Conservation (phyloP, 164 flowering plant genomes). For the Tetrastigma voinierianum region DNA sequence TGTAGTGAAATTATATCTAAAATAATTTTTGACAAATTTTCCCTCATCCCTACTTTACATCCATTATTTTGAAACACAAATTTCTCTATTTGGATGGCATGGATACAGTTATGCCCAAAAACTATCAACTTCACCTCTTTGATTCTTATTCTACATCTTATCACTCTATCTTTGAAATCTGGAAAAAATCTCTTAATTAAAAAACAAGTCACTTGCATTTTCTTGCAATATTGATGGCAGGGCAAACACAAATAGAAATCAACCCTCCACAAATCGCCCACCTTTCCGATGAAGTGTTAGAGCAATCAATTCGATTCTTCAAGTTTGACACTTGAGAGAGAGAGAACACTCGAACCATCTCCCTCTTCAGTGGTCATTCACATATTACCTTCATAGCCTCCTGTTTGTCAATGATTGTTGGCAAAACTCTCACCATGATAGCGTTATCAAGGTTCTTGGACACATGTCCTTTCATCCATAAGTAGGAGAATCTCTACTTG, state of each 20-base stretch:
- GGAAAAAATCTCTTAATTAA: not conserved
- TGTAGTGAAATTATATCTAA: no score
- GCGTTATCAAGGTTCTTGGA: conserved; percentile 48
- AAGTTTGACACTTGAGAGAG: conserved; percentile 28
- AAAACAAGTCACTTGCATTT: no score
- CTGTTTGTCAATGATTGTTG: conserved; percentile 69
- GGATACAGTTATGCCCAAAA: no score
- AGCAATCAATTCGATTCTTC: conserved; percentile 35
- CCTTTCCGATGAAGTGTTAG: conserved; percentile 5
- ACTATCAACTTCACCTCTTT: no score
- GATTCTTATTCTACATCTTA: not conserved
- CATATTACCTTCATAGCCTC: conserved; percentile 43
- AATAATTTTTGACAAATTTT: not conserved
- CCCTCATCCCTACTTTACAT: no score
- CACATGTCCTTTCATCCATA: conserved; percentile 76
- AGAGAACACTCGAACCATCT: conserved; percentile 60
- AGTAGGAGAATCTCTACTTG: conserved; percentile 71
- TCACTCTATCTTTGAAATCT: not conserved
- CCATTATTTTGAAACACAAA: no score
- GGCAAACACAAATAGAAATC: conserved; percentile 21
- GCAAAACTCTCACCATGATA: no score
- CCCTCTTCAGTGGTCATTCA: conserved; percentile 59
- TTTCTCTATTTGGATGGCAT: no score
- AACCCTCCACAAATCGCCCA: conserved; percentile 13
- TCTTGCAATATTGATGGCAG: conserved; percentile 21